Conservation (phyloP, 768 basidiomycete species). For the Sistotremastrum niveocremeum region DNA sequence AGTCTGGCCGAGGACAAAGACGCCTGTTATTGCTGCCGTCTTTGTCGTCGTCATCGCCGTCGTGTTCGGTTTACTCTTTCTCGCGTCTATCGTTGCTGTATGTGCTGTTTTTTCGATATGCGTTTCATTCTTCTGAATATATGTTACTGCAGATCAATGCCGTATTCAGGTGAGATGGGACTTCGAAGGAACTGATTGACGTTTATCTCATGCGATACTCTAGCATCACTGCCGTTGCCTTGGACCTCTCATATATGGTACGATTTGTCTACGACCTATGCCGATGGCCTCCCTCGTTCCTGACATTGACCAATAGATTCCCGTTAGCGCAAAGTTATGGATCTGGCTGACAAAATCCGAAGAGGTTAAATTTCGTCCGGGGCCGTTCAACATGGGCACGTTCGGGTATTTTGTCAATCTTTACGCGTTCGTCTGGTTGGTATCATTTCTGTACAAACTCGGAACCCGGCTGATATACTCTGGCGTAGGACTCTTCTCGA, state of each 20-base stretch:
- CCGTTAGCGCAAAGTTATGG: slow-evolving; percentile 3
- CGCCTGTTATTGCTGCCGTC: slow-evolving; percentile 6
- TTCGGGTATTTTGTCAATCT: slow-evolving; percentile 4
- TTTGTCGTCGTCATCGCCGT: slow-evolving; percentile 5
- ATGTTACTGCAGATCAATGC: slow-evolving; percentile 4
- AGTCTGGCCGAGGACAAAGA: slow-evolving; percentile 5
- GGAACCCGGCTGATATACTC: background rate
- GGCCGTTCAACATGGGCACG: slow-evolving; percentile 5
- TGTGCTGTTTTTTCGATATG: background rate
- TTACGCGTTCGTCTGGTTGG: slow-evolving; percentile 6
- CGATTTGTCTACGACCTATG: background rate
- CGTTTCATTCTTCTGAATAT: slow-evolving; percentile 1
- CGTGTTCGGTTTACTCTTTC: slow-evolving; percentile 6
- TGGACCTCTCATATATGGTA: slow-evolving; percentile 3
- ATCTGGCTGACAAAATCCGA: background rate
- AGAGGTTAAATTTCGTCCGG: slow-evolving; percentile 4
- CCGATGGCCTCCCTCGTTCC: background rate
- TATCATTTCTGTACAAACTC: background rate
- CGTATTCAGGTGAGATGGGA: slow-evolving; percentile 4
- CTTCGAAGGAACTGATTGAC: background rate
- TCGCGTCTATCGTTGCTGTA: slow-evolving; percentile 6
- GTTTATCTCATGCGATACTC: background rate
- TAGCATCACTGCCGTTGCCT: slow-evolving; percentile 7
- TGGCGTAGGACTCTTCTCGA: slow-evolving; percentile 4
- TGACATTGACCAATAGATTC: slow-evolving; percentile 1